A percentile compares a stretch with the other conserved stretches of the same genome.
Conservation (phyloP, 768 basidiomycete genomes). For the Suillus cothurnatus region DNA sequence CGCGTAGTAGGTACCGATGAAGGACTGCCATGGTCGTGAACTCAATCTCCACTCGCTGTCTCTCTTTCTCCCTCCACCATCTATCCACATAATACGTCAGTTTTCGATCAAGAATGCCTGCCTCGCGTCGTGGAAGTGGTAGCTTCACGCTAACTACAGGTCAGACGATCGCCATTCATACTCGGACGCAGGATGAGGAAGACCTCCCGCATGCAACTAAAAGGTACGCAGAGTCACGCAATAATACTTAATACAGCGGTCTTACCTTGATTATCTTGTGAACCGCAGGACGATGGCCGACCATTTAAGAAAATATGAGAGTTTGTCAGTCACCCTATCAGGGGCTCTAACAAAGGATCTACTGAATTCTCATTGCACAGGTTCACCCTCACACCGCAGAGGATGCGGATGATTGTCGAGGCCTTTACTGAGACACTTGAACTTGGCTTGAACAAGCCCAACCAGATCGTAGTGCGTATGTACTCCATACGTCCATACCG, state of each 20-base stretch:
- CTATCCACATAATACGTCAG: constrained; percentile 6
- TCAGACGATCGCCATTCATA: constrained; percentile 83
- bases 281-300: constrained; percentile 83
- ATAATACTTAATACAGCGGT: background rate
- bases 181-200: constrained; percentile 84
- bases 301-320: constrained; percentile 90
- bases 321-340: constrained; percentile 55
- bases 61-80: constrained; percentile 17
- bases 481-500: background rate
- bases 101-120: constrained; percentile 48
- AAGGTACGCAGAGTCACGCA: constrained; percentile 53
- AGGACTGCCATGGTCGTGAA: constrained; percentile 12
- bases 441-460: constrained; percentile 76
- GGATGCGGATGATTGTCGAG: constrained; percentile 97
- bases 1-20: constrained; percentile 14
- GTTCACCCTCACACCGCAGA: constrained; percentile 84
- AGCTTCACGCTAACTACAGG: constrained; percentile 73
- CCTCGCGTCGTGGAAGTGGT: constrained; percentile 78
- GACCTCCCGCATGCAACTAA: constrained; percentile 93
- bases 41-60: constrained; percentile 20
- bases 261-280: constrained; percentile 6
- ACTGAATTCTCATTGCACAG: constrained; percentile 36
- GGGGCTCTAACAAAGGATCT: constrained; percentile 13
- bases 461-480: constrained; percentile 83
- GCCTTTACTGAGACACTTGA: constrained; percentile 94